Conservation (phyloP, 2,329 filamentous ascomycete genomes). For the Incumbomyces delicatus region DNA sequence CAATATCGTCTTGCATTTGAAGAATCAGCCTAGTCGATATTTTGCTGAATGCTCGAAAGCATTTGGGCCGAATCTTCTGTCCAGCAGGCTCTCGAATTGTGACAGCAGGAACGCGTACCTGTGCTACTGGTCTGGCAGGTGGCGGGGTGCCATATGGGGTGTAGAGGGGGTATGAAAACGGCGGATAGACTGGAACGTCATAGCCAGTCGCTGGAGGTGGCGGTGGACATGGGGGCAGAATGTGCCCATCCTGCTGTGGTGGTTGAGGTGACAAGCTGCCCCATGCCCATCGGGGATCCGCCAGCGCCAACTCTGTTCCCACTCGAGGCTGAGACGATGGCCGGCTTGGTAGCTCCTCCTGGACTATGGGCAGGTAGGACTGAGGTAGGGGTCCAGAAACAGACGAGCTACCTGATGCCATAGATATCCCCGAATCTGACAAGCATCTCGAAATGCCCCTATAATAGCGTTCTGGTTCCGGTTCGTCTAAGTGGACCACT, state of each 20-base stretch:
- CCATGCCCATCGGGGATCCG: constrained; percentile 8
- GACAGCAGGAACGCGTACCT: not conserved
- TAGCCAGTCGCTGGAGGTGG: constrained; percentile 2
- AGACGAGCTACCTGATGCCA: constrained; percentile 19
- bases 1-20: constrained; percentile 75
- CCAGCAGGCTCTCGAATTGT: constrained; percentile 3
- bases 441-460: constrained; percentile 14
- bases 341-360: constrained; percentile 19
- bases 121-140: not conserved
- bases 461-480: constrained; percentile 14
- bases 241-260: constrained; percentile 8
- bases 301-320: not conserved
- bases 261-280: constrained; percentile 17
- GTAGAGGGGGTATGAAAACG: constrained; percentile 1
- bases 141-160: not conserved
- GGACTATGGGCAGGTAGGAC: constrained; percentile 22
- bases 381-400: constrained; percentile 22
- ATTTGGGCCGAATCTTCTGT: constrained; percentile 36
- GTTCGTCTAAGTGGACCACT: constrained; percentile 1
- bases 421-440: constrained; percentile 28
- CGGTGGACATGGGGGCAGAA: constrained; percentile 12
- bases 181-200: constrained; percentile 3
- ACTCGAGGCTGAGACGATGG: constrained; percentile 17
- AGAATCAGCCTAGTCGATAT: constrained; percentile 75
- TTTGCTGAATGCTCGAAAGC: constrained; percentile 74